Conservation (phyloP, 164 flowering plant genomes). For the Saururus chinensis region DNA sequence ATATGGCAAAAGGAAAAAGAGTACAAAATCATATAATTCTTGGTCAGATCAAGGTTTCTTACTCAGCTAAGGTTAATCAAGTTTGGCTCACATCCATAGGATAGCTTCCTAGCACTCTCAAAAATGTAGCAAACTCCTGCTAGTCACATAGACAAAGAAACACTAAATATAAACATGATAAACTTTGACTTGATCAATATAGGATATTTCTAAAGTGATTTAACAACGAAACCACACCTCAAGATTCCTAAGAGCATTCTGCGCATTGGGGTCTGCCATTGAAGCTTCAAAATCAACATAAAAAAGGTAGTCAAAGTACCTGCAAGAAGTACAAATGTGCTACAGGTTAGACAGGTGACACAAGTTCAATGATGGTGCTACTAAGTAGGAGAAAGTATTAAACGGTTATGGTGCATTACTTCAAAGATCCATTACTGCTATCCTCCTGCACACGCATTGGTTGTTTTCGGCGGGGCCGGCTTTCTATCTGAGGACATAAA, state of each 20-base stretch:
- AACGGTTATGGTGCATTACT: constrained; percentile 20
- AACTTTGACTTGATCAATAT: too few relatives aligned
- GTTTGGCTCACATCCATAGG: constrained; percentile 56
- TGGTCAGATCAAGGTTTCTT: neutral
- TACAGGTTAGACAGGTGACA: neutral
- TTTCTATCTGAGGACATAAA: constrained; percentile 59
- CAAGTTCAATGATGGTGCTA: too few relatives aligned
- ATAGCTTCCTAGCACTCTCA: constrained; percentile 87
- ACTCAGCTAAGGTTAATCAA: constrained; percentile 8
- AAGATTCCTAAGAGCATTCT: constrained; percentile 74
- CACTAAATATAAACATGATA: neutral
- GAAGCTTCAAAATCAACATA: constrained; percentile 97
- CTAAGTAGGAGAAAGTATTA: neutral
- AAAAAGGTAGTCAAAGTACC: constrained; percentile 83
- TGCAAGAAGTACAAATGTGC: constrained; percentile 11
- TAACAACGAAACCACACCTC: constrained; percentile 25
- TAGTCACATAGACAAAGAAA: constrained; percentile 1
- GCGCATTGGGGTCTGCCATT: constrained; percentile 71
- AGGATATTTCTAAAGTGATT: neutral
- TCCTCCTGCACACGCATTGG: constrained; percentile 42
- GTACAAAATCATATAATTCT: too few relatives aligned
- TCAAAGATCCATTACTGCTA: constrained; percentile 33
- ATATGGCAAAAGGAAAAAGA: too few relatives aligned
- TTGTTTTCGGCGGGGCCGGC: constrained; percentile 66
- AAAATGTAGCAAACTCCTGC: constrained; percentile 82